Conservation (phyloP, 306 rosid genomes). For the Glycine tomentella region DNA sequence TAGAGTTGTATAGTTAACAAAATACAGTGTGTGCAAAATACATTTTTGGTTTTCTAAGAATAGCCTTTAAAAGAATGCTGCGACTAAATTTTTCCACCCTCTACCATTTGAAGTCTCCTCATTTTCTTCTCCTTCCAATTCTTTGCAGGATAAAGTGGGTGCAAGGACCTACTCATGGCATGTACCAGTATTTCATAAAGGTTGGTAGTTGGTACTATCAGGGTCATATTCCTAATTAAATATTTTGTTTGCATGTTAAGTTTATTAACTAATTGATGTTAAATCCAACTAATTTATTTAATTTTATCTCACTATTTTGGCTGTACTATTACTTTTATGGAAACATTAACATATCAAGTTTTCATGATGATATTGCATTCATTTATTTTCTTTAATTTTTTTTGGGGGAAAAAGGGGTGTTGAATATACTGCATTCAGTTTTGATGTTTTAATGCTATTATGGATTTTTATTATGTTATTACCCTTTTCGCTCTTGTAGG, state of each 20-base stretch:
- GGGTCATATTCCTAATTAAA: slow-evolving; percentile 22
- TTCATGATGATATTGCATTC: background rate
- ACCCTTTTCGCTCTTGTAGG: background rate
- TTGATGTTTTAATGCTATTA: background rate
- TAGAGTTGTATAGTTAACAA: slow-evolving; percentile 15
- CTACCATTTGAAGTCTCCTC: slow-evolving; percentile 31
- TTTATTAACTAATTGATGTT: slow-evolving; percentile 36
- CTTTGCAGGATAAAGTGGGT: slow-evolving; percentile 76
- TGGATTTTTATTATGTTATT: slow-evolving; percentile 4
- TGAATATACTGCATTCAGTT: background rate
- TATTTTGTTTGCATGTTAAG: background rate
- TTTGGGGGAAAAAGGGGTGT: background rate
- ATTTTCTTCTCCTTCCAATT: background rate
- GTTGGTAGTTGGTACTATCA: slow-evolving; percentile 69
- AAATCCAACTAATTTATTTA: background rate
- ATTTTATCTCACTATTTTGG: background rate
- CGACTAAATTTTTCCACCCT: background rate
- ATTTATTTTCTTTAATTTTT: background rate
- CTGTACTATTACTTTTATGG: slow-evolving; percentile 23
- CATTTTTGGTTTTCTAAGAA: background rate
- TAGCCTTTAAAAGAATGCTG: slow-evolving; percentile 7
- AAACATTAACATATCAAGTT: background rate
- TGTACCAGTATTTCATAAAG: slow-evolving; percentile 91
- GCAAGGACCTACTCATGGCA: slow-evolving; percentile 66
- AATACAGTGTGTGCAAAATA: background rate